A percentile compares a stretch with the other conserved stretches of the same genome.
Evolutionary conservation across 2,329 filamentous ascomycete species (phyloP).

Genomic region (Fusarium austroafricanum): DNA sequence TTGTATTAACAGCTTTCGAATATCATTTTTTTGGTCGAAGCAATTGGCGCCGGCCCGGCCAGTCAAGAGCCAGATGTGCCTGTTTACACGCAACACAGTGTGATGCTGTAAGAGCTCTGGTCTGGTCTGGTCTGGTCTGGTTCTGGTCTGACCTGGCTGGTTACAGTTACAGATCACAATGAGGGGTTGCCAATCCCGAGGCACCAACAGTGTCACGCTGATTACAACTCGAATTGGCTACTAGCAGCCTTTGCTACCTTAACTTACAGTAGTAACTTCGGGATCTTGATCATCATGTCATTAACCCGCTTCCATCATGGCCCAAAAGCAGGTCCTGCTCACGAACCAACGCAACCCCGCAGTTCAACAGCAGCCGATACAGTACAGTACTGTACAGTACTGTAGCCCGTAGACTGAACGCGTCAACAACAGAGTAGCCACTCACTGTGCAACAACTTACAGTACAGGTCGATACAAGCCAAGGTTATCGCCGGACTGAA

Average conservation of each 20-base stretch:
- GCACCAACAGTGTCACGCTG: constrained; percentile 29
- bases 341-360: constrained; percentile 22
- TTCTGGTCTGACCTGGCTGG: no score
- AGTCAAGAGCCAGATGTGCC: neutral
- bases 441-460: constrained; percentile 16
- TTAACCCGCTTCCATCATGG: constrained; percentile 21
- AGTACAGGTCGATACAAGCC: neutral
- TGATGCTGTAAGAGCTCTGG: no score
- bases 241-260: neutral
- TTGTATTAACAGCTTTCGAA: neutral
- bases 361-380: constrained; percentile 21
- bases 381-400: no score
- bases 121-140: no score
- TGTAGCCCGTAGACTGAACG: constrained; percentile 21
- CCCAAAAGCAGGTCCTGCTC: constrained; percentile 1
- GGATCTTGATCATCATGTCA: constrained; percentile 23
- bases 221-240: constrained; percentile 33
- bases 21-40: neutral
- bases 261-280: neutral
- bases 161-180: neutral
- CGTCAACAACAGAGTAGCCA: constrained; percentile 13
- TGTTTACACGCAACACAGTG: neutral
- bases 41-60: neutral
- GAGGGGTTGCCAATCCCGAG: constrained; percentile 29
- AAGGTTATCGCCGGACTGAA: constrained; percentile 30